Conservation (phyloP, 345 rosid species). For the Theobroma cacao region DNA sequence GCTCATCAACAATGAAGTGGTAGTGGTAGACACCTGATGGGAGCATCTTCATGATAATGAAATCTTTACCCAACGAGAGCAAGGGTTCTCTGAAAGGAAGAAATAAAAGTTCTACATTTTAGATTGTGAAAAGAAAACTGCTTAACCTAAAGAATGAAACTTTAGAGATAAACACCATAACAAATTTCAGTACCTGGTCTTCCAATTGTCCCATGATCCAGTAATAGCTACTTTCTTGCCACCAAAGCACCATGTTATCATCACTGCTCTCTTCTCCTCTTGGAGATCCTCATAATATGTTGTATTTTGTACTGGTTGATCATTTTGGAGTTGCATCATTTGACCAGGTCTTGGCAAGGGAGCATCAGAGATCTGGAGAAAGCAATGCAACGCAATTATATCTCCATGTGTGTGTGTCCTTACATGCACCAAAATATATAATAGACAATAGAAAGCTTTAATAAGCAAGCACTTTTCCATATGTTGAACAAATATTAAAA, state of each 20-base stretch:
- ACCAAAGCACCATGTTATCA: constrained; percentile 59
- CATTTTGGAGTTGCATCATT: constrained; percentile 14
- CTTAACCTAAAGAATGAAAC: neutral
- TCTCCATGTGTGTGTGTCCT: neutral
- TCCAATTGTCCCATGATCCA: constrained; percentile 78
- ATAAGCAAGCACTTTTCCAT: neutral
- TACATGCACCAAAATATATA: neutral
- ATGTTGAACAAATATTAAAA: neutral
- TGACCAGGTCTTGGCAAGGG: constrained; percentile 23
- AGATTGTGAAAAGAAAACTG: neutral
- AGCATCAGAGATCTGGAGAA: constrained; percentile 26
- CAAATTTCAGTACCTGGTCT: constrained; percentile 28
- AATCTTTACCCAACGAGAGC: constrained; percentile 47
- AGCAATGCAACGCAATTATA: constrained; percentile 11
- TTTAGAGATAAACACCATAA: neutral
- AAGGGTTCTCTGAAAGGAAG: constrained; percentile 39
- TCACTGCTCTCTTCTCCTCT: constrained; percentile 34
- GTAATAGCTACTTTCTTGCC: constrained; percentile 56
- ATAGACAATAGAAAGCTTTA: neutral
- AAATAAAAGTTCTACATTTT: neutral
- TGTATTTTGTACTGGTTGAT: constrained; percentile 14
- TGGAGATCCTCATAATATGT: constrained; percentile 15
- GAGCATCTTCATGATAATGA: constrained; percentile 47
- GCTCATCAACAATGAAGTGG: constrained; percentile 53
- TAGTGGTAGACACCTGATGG: constrained; percentile 56